phyloP scores from a whole-genome alignment of 176 grass and related monocot species.

The Tuctoria greenei region DNA sequence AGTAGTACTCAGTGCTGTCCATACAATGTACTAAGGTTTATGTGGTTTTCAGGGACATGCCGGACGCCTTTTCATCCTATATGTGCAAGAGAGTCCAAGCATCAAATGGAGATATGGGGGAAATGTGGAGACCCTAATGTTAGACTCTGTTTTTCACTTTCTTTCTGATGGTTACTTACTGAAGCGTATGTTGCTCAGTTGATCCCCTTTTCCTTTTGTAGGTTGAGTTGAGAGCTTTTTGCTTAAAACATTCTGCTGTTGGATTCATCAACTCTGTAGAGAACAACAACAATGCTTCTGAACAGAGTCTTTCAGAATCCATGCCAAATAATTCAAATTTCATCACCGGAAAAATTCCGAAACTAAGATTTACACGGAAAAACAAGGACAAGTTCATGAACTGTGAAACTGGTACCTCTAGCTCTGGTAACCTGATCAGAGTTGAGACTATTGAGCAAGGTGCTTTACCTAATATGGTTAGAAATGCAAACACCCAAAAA shows the following conservation, averaged over 20 bases:
- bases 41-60: conserved; percentile 70
- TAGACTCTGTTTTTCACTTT: conserved; percentile 43
- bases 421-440: conserved; percentile 51
- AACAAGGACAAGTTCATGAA: conserved; percentile 63
- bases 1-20: background rate
- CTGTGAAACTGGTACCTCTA: conserved; percentile 42
- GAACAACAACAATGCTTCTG: conserved; percentile 40
- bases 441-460: conserved; percentile 50
- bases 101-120: conserved; percentile 99
- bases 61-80: conserved; percentile 89
- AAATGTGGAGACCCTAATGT: conserved; percentile 84
- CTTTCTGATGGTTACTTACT: conserved; percentile 17
- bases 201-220: conserved; percentile 33
- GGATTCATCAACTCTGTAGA: conserved; percentile 31
- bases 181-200: conserved; percentile 23
- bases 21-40: conserved; percentile 21
- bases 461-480: conserved; percentile 40
- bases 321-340: conserved; percentile 36
- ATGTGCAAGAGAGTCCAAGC: conserved; percentile 87
- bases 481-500: conserved; percentile 38
- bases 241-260: conserved; percentile 80
- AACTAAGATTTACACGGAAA: conserved; percentile 84
- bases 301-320: conserved; percentile 30
- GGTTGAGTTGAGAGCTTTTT: conserved; percentile 96
- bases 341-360: conserved; percentile 55